Percentiles rank a stretch among this genome's conserved stretches.
phyloP scores from a whole-genome alignment of 768 basidiomycete species.

The Kwoniella pini region DNA sequence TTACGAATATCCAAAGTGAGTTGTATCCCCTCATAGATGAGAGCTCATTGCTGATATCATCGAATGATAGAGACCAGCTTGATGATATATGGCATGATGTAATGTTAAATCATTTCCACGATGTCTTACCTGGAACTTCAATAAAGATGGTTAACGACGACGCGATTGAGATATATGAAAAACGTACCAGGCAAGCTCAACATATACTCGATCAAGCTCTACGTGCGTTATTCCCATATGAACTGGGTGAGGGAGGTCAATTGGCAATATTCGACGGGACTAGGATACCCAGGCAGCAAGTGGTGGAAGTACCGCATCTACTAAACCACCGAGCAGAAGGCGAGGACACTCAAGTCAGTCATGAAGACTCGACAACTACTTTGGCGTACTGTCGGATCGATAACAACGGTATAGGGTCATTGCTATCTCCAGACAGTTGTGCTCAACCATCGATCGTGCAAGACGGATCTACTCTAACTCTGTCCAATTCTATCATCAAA shows the following conservation, averaged over 20 bases:
- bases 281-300: not conserved
- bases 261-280: slow-evolving; percentile 3
- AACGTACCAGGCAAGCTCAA: slow-evolving; percentile 1
- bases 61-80: slow-evolving; percentile 56
- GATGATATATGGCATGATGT: slow-evolving; percentile 90
- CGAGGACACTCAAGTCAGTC: not conserved
- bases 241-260: not conserved
- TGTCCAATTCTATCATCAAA: slow-evolving; percentile 19
- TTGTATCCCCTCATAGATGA: too few species aligned
- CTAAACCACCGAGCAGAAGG: not conserved
- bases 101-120: slow-evolving; percentile 56
- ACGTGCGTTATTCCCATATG: not conserved
- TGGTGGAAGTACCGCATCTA: not conserved
- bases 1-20: slow-evolving; percentile 75
- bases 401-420: not conserved
- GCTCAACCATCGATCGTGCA: slow-evolving; percentile 10
- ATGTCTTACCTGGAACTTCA: slow-evolving; percentile 64
- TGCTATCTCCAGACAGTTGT: not conserved
- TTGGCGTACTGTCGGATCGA: not conserved
- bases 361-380: not conserved
- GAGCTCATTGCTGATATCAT: too few species aligned
- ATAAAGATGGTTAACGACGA: slow-evolving; percentile 93
- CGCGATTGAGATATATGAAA: slow-evolving; percentile 60
- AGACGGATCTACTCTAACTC: slow-evolving; percentile 4
- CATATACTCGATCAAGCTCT: slow-evolving; percentile 12